These are phyloP conservation scores for Malus fusca DNA, from an alignment of 306 rosid genomes.

Conservation along the genomic window DNA sequence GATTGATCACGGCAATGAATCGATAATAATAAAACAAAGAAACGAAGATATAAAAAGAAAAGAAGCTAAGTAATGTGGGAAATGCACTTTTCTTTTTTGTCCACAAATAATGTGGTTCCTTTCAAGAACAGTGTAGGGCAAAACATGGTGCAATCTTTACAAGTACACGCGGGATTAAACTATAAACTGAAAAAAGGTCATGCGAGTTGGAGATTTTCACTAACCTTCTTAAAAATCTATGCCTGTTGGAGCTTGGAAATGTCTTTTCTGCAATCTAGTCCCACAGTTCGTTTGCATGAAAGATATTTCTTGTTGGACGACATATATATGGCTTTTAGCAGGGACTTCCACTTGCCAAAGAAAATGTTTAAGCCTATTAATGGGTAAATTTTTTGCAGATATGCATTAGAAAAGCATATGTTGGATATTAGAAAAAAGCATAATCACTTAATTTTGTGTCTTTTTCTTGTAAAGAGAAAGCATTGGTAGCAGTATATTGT, in stretches of 20 bases:
- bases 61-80: not conserved
- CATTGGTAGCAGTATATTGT: not conserved
- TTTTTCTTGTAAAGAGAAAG: not conserved
- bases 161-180: slow-evolving; percentile 5
- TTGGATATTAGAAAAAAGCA: not conserved
- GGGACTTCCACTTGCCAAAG: slow-evolving; percentile 13
- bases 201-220: not conserved
- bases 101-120: not conserved
- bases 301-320: slow-evolving; percentile 16
- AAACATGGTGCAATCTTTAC: not conserved
- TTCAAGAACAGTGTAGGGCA: not conserved
- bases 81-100: not conserved
- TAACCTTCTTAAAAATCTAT: not conserved
- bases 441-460: not conserved
- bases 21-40: not conserved
- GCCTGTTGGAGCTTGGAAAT: not conserved
- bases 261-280: not conserved
- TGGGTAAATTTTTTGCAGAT: not conserved
- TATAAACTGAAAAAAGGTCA: not conserved
- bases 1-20: not conserved
- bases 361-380: slow-evolving; percentile 1
- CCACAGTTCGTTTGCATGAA: slow-evolving; percentile 10
- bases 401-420: not conserved
- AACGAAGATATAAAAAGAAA: not conserved
- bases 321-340: not conserved